Percentiles rank a stretch among this genome's conserved stretches.
phyloP scores from a whole-genome alignment of 345 rosid genomes.

The Pugionium dolabratum region DNA sequence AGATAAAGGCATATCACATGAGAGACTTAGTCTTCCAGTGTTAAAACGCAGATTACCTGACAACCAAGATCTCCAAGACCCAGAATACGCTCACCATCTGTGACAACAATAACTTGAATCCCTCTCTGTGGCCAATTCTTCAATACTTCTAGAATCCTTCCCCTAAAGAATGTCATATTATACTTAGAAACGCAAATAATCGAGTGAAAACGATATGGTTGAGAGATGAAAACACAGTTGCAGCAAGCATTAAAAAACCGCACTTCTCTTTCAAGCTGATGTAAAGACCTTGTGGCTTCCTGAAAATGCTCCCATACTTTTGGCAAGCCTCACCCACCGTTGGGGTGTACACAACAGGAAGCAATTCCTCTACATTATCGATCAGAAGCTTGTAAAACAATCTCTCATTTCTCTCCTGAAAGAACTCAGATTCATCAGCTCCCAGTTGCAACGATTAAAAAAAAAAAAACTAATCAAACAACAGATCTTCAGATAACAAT shows the following conservation, averaged over 20 bases:
- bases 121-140: conserved; percentile 94
- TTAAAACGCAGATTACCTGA: conserved; percentile 57
- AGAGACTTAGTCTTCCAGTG: background rate
- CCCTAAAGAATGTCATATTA: conserved; percentile 47
- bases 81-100: conserved; percentile 93
- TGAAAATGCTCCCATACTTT: conserved; percentile 91
- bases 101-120: conserved; percentile 94
- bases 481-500: background rate
- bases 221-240: background rate
- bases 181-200: background rate
- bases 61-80: conserved; percentile 99
- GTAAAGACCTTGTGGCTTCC: conserved; percentile 91
- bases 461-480: background rate
- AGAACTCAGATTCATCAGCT: conserved; percentile 21
- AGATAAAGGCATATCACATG: conserved; percentile 7
- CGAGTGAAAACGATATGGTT: background rate
- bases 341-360: conserved; percentile 93
- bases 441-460: background rate
- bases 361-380: conserved; percentile 88
- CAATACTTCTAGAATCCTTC: conserved; percentile 83
- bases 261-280: conserved; percentile 96
- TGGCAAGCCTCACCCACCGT: conserved; percentile 99
- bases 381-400: conserved; percentile 90
- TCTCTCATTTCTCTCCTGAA: conserved; percentile 91
- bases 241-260: background rate